Evolutionary conservation across 2,329 filamentous ascomycete genomes (phyloP).

Genomic region (Sphaerulina populicola): DNA sequence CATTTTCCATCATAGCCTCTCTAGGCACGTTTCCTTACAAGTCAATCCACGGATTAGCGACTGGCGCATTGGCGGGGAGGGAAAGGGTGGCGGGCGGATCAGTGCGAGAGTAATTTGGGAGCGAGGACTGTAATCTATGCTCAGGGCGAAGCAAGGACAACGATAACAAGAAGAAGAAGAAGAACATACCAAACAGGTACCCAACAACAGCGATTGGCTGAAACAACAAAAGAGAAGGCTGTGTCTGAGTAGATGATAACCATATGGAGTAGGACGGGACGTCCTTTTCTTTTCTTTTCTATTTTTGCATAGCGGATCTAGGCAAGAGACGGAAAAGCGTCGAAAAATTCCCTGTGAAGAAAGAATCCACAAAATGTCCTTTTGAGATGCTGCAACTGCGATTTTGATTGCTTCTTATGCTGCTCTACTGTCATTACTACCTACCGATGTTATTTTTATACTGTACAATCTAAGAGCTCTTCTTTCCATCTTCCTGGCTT

Average conservation of each 20-base stretch:
- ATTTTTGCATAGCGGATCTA: not conserved
- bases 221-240: not conserved
- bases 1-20: not conserved
- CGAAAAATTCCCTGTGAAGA: too few species aligned
- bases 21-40: not conserved
- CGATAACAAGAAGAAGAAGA: not conserved
- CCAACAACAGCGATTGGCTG: not conserved
- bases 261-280: not conserved
- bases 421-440: too few species aligned
- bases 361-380: too few species aligned
- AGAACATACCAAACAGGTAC: not conserved
- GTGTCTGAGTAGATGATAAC: slow-evolving; percentile 1
- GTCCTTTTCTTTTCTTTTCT: not conserved
- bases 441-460: too few species aligned
- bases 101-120: not conserved
- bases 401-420: too few species aligned
- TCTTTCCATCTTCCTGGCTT: too few species aligned
- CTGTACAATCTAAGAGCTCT: too few species aligned
- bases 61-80: not conserved
- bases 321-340: not conserved
- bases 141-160: not conserved
- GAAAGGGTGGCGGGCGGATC: not conserved
- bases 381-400: too few species aligned
- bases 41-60: not conserved
- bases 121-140: not conserved